Percentiles rank a stretch among this genome's conserved stretches.
Evolutionary conservation across 306 rosid species (phyloP).

Genomic region (Trifolium dubium): DNA sequence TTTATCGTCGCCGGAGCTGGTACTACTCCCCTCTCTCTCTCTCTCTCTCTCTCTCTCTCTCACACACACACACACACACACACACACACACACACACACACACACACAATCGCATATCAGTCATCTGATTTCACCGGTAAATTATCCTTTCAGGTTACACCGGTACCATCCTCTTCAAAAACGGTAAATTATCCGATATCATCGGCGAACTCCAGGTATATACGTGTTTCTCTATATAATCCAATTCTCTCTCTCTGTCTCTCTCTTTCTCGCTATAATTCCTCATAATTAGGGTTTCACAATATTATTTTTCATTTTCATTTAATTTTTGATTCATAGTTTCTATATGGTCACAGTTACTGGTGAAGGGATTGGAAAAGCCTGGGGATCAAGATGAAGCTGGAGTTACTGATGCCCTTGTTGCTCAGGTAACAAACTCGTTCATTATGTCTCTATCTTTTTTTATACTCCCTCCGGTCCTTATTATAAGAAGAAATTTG

Average conservation of each 20-base stretch:
- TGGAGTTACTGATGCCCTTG: constrained; percentile 70
- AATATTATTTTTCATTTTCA: too few species aligned
- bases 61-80: background rate
- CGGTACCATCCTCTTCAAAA: constrained; percentile 64
- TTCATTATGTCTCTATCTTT: constrained; percentile 15
- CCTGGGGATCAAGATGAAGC: constrained; percentile 67
- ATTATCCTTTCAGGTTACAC: constrained; percentile 77
- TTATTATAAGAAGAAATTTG: too few species aligned
- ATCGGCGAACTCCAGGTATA: constrained; percentile 83
- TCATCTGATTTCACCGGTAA: constrained; percentile 38
- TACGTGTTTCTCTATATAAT: too few species aligned
- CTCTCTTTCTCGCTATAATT: too few species aligned
- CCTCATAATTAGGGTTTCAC: too few species aligned
- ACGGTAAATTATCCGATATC: constrained; percentile 76
- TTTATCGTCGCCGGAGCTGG: constrained; percentile 81
- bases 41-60: background rate
- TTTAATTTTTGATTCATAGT: too few species aligned
- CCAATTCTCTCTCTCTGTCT: too few species aligned
- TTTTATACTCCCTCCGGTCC: too few species aligned
- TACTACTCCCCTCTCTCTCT: constrained; percentile 8
- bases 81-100: background rate
- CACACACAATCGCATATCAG: background rate
- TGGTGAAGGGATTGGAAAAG: constrained; percentile 77
- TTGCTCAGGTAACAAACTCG: constrained; percentile 65
- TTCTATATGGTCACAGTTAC: constrained; percentile 56